Evolutionary conservation across 768 basidiomycete species (phyloP), one percentile per base, ranked within the genome.

Genomic region (Leccinum imitatum): DNA sequence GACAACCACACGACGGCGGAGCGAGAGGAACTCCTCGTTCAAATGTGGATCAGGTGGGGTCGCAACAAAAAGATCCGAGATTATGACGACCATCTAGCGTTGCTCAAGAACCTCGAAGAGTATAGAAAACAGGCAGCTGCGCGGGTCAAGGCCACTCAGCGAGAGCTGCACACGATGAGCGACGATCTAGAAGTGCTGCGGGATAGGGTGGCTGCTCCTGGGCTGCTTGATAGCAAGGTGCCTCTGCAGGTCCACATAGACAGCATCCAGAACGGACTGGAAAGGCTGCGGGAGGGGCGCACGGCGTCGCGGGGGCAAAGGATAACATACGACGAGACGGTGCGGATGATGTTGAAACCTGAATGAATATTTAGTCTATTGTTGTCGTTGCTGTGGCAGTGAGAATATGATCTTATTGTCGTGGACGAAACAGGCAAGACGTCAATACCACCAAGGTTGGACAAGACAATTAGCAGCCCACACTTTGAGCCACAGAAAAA

Each of bases 101-200:
- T 92, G 50, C 77, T 93, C 59, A 77, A 76, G 56, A 79, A 82
- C 50, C 69, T 91, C 13, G 78, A 79, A 9, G 71, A 66, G 35
- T 91, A 89, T 65, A 78, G 88, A 64, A 81, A 80, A 63, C 79
- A 80, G 60, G 90, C 91, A 4, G 72, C 79, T 41, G 82, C 76
- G 10, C 89, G 89, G 61, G 88, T 93, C n/a, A 80, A 79, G 33
- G 83, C 82, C 0, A 82, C 88, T 14, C 67, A 89, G 65, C 84
- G 86, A 54, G 79, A 84, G 10, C 73, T 93, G 61, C 73, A 83
- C 30, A 76, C 77, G 41, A 82, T 91, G 84, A 83, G 82, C 63
- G 85, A 82, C 37, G 89, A 91, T 62, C 84, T 92, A 79, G 89
- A 90, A 68, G 89, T 90, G 48, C 73, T 93, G 60, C 78, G 90